These are phyloP conservation scores for Ascochyta fabae DNA, from an alignment of 2,329 filamentous ascomycete genomes.

Conservation along the genomic window DNA sequence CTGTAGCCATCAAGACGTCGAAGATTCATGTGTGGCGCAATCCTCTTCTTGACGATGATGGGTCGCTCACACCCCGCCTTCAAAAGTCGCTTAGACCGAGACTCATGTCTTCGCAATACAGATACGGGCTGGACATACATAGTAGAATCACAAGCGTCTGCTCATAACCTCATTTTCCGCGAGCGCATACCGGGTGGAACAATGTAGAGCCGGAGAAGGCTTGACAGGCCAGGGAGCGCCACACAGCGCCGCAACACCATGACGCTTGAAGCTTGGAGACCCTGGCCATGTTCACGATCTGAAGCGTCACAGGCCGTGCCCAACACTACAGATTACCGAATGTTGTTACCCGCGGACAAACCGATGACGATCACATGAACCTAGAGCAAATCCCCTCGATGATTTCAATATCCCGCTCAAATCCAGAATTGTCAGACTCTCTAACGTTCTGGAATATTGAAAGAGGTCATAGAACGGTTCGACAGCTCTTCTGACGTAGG, in stretches of 20 bases:
- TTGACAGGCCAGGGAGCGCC: not conserved
- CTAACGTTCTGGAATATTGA: conserved; percentile 9
- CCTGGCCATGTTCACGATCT: conserved; percentile 13
- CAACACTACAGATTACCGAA: not conserved
- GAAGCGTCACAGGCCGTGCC: conserved; percentile 9
- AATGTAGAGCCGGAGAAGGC: not conserved
- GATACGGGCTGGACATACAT: conserved; percentile 42
- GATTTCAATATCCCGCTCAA: not conserved
- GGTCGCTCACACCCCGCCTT: conserved; percentile 29
- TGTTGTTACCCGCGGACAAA: conserved; percentile 1
- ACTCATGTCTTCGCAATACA: conserved; percentile 47
- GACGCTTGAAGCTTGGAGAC: conserved; percentile 6
- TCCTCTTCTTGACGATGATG: conserved; percentile 30
- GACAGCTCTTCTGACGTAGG: conserved; percentile 14
- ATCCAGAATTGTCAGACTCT: not conserved
- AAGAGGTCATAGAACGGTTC: conserved; percentile 10
- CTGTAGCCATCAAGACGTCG: conserved; percentile 25
- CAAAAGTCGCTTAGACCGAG: conserved; percentile 44
- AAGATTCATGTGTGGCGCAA: conserved; percentile 29
- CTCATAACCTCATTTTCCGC: not conserved
- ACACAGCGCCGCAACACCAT: not conserved
- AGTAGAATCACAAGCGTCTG: not conserved
- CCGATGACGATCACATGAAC: conserved; percentile 26
- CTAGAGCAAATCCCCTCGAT: conserved; percentile 10
- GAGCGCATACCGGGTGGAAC: not conserved